Evolutionary conservation across 495 filamentous ascomycete species (phyloP).

Genomic region (Penicilliopsis zonata): DNA sequence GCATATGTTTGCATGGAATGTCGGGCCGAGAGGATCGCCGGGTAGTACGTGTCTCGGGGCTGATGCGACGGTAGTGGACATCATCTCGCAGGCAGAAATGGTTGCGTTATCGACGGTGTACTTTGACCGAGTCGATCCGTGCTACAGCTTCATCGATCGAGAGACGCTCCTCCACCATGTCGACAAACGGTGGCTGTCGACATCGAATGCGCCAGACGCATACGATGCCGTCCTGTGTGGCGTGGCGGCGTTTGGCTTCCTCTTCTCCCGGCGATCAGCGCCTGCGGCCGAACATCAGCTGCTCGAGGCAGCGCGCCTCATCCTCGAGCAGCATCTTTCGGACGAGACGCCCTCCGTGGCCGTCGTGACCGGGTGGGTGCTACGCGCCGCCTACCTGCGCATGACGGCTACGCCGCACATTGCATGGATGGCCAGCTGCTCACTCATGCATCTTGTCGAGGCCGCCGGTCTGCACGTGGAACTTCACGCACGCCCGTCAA

Average conservation of each 20-base stretch:
- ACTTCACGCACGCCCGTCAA: slow-evolving; percentile 8
- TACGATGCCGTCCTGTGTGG: slow-evolving; percentile 36
- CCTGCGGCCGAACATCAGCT: slow-evolving; percentile 19
- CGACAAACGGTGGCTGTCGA: slow-evolving; percentile 18
- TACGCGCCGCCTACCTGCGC: slow-evolving; percentile 40
- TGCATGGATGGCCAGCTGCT: slow-evolving; percentile 44
- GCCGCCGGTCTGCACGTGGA: slow-evolving; percentile 36
- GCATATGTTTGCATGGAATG: slow-evolving; percentile 42
- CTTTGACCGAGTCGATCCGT: slow-evolving; percentile 33
- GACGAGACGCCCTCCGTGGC: slow-evolving; percentile 21
- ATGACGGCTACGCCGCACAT: slow-evolving; percentile 39
- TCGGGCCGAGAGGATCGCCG: slow-evolving; percentile 23
- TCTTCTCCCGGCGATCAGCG: slow-evolving; percentile 26
- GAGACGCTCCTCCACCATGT: slow-evolving; percentile 15
- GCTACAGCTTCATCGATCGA: slow-evolving; percentile 36
- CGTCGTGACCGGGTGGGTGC: slow-evolving; percentile 37
- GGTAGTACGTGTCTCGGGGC: not conserved
- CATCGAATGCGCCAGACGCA: slow-evolving; percentile 1
- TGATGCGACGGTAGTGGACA: slow-evolving; percentile 14
- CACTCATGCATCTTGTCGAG: slow-evolving; percentile 40
- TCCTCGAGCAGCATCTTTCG: slow-evolving; percentile 30
- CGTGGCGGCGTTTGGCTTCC: slow-evolving; percentile 33
- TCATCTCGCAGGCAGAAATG: slow-evolving; percentile 23
- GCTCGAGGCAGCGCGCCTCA: slow-evolving; percentile 25
- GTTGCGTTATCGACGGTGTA: slow-evolving; percentile 25